phyloP scores from a whole-genome alignment of 495 filamentous ascomycete species.

The Penicillium macrosclerotiorum region DNA sequence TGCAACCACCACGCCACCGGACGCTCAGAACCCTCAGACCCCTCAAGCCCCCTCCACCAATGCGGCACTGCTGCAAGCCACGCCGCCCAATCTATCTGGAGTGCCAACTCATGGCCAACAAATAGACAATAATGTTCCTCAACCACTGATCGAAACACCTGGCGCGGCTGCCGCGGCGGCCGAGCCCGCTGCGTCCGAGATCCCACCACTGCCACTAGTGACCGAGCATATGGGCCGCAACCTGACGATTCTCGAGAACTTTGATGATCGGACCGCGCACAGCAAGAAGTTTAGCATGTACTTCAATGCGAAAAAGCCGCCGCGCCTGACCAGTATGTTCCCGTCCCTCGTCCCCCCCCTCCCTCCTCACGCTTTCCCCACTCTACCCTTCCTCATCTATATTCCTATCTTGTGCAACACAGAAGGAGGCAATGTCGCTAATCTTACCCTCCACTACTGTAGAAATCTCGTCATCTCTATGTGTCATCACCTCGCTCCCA shows the following conservation, averaged over 20 bases:
- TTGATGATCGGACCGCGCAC: constrained; percentile 52
- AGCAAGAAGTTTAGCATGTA: constrained; percentile 50
- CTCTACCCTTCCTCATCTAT: background rate
- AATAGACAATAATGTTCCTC: background rate
- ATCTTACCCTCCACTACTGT: background rate
- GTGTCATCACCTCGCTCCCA: constrained; percentile 76
- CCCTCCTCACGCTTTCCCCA: background rate
- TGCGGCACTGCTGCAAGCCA: constrained; percentile 15
- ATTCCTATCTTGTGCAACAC: background rate
- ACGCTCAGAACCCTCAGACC: constrained; percentile 5
- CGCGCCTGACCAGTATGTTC: constrained; percentile 47
- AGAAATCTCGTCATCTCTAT: constrained; percentile 56
- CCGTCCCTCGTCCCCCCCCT: background rate
- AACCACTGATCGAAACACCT: constrained; percentile 10
- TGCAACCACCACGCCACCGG: background rate
- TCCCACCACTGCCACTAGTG: constrained; percentile 35
- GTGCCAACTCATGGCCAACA: constrained; percentile 11
- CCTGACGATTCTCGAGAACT: constrained; percentile 54
- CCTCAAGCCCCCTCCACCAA: constrained; percentile 9
- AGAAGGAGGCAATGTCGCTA: background rate
- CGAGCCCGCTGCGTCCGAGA: constrained; percentile 18
- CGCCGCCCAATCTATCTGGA: constrained; percentile 18
- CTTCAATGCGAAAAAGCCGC: constrained; percentile 52
- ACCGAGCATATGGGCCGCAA: constrained; percentile 52
- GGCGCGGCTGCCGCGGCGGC: constrained; percentile 9